phyloP scores from a whole-genome alignment of 495 filamentous ascomycete genomes.

The Massariosphaeria phaeospora region DNA sequence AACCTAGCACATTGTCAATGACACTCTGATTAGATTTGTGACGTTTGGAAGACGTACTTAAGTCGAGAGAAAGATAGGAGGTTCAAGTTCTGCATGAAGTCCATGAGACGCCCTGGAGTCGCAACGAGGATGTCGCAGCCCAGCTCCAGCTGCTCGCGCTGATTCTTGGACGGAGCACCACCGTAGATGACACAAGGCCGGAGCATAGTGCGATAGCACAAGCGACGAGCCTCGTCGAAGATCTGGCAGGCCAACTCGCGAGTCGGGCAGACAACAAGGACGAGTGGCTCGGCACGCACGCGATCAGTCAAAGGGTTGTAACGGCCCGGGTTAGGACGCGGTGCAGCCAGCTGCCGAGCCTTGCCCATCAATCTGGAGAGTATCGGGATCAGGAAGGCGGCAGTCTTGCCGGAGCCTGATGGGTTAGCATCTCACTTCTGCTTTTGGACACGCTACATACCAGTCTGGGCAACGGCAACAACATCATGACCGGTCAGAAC shows the following conservation, averaged over 20 bases:
- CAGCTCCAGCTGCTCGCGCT: slow-evolving; percentile 64
- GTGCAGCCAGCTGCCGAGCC: slow-evolving; percentile 71
- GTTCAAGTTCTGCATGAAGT: slow-evolving; percentile 68
- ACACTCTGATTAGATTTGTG: slow-evolving; percentile 14
- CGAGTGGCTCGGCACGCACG: slow-evolving; percentile 73
- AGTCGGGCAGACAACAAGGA: slow-evolving; percentile 78
- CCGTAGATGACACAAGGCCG: slow-evolving; percentile 91
- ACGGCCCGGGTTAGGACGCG: slow-evolving; percentile 56
- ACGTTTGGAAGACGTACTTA: slow-evolving; percentile 48
- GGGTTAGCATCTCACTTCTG: neutral
- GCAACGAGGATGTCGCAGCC: slow-evolving; percentile 89
- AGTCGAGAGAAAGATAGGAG: slow-evolving; percentile 70
- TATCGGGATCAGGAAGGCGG: slow-evolving; percentile 84
- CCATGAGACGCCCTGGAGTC: slow-evolving; percentile 77
- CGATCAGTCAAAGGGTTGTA: slow-evolving; percentile 43
- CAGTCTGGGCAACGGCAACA: slow-evolving; percentile 86
- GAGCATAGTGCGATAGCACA: slow-evolving; percentile 91
- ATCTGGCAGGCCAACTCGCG: slow-evolving; percentile 91
- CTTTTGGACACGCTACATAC: slow-evolving; percentile 47
- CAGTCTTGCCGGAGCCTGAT: slow-evolving; percentile 91
- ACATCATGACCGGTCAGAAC: slow-evolving; percentile 69
- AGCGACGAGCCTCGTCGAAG: slow-evolving; percentile 83
- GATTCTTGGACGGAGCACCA: slow-evolving; percentile 62
- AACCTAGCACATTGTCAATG: slow-evolving; percentile 54
- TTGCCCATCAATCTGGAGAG: slow-evolving; percentile 91